Evolutionary conservation across 805 yeast species (phyloP).

Genomic region (Schizosaccharomyces lindneri): DNA sequence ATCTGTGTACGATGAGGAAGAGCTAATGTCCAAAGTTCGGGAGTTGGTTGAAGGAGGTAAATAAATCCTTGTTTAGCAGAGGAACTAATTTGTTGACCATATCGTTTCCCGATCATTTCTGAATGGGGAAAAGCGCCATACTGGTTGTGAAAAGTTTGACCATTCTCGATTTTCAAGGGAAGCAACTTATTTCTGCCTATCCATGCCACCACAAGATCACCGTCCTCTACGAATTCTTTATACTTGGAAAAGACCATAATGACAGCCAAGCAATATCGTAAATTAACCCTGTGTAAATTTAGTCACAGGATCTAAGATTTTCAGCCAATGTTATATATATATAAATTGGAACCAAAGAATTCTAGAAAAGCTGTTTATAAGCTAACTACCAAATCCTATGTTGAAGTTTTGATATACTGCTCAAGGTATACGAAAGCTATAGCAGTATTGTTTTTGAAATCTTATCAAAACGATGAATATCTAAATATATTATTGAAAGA

Average conservation of each 20-base stretch:
- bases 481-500: no score
- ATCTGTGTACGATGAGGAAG: conserved; percentile 94
- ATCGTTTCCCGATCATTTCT: conserved; percentile 53
- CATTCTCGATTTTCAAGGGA: conserved; percentile 29
- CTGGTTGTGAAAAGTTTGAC: conserved; percentile 36
- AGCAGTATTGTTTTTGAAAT: no score
- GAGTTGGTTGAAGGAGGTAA: conserved; percentile 70
- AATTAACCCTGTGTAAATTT: no score
- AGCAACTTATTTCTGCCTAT: conserved; percentile 57
- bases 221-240: conserved; percentile 20
- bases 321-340: no score
- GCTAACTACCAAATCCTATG: no score
- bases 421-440: no score
- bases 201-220: conserved; percentile 70
- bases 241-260: background rate
- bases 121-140: conserved; percentile 77
- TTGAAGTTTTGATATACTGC: no score
- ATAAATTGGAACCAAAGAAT: no score
- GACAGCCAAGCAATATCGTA: background rate
- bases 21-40: conserved; percentile 90
- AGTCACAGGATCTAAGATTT: no score
- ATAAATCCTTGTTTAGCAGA: conserved; percentile 63
- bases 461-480: no score
- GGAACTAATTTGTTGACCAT: conserved; percentile 52
- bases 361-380: no score